Evolutionary conservation across 2,329 filamentous ascomycete genomes (phyloP).

Genomic region (Pestalotiopsis sp.): DNA sequence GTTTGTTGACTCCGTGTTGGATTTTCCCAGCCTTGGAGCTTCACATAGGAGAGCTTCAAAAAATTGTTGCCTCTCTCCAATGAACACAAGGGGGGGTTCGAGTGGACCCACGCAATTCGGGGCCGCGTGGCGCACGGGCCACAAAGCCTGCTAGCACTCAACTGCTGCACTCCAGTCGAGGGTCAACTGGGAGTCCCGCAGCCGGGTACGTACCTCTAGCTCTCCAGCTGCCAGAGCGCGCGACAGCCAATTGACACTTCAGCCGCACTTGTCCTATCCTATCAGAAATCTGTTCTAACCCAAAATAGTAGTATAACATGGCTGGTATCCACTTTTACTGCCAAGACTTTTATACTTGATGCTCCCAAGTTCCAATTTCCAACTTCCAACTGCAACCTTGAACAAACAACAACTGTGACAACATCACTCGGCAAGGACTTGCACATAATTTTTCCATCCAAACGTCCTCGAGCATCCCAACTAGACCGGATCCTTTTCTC

Average conservation of each 20-base stretch:
- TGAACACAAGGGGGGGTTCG: not conserved
- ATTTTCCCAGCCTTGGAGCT: conserved; percentile 29
- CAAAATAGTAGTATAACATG: not conserved
- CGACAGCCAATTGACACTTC: too few relatives aligned
- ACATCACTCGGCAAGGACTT: not conserved
- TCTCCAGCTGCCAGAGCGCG: too few relatives aligned
- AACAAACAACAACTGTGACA: not conserved
- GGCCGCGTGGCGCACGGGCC: not conserved
- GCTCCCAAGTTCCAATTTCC: not conserved
- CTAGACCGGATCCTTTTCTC: too few relatives aligned
- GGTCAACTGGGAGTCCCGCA: too few relatives aligned
- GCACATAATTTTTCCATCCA: too few relatives aligned
- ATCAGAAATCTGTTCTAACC: too few relatives aligned
- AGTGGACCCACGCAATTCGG: not conserved
- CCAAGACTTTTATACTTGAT: not conserved
- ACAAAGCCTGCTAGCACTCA: too few relatives aligned
- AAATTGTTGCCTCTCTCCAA: conserved; percentile 48
- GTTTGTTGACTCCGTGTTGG: conserved; percentile 20
- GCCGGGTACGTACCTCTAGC: too few relatives aligned
- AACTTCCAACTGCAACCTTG: not conserved
- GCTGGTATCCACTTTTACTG: not conserved
- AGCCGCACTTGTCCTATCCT: too few relatives aligned
- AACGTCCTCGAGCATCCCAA: too few relatives aligned
- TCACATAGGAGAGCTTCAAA: conserved; percentile 45
- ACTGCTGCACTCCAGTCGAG: too few relatives aligned